Base-by-base conservation (phyloP, 192 early-diverging fungal species). In the Anaeromyces robustus region DNA sequence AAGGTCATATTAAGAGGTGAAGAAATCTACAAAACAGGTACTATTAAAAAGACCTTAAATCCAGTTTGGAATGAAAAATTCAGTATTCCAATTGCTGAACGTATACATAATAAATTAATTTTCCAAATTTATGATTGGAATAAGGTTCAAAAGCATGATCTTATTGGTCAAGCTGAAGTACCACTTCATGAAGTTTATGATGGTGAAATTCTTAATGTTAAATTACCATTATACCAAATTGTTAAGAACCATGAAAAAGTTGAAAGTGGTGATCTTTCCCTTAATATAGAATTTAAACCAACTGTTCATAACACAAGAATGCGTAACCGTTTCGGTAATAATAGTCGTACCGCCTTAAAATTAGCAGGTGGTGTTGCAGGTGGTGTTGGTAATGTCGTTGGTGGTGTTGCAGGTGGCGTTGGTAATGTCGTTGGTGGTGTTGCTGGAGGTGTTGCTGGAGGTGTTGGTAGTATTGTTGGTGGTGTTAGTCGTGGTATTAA, bases 61-160 rank as follows among this genome's bases (percentile, higher is more conserved):
- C 94, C 94, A 30, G 86, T 87, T 22, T 94, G 89, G 84, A 89
- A 94, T 83, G 90, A 94, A 84, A 82, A 83, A 30, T 89, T 92
- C 77, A 86, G 86, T n/a, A 81, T 92, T 9, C 87, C 87, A n/a
- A 87, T 95, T 79, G 82, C 84, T 31, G 30, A 77, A 30, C 87
- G 93, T 77, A 87, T 82, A 7, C 86, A 85, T 77, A 84, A 92
- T 18, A 84, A 86, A 59, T 85, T 94, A 81, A 81, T 83, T 31
- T 87, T 94, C 22, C 89, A 92, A 41, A 86, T 94, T 16, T 95
- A 86, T 81, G 94, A 95, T 84, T 95, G 93, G 93, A 92, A 95
- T 80, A 89, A 92, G 85, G 83, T 95, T 41, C 89, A 88, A 77
- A 86, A 88, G 28, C 86, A 90, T 81, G 90, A 87, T 43, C 86